phyloP scores from a whole-genome alignment of 768 basidiomycete species.

The Leccinum truebloodii region DNA sequence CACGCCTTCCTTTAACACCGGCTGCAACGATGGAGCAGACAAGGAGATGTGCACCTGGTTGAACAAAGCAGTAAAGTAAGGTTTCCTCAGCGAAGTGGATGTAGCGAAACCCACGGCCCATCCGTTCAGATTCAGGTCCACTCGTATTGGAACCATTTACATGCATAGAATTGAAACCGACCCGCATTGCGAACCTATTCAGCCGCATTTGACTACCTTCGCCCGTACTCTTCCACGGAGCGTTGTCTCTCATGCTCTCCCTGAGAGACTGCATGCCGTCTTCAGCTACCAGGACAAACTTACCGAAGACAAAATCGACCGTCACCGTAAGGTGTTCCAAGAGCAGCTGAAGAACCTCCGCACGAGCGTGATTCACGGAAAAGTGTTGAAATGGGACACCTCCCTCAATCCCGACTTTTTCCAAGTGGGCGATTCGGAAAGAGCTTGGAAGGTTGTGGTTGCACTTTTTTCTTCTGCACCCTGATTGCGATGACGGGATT shows the following conservation, averaged over 20 bases:
- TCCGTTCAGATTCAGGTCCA: slow-evolving; percentile 10
- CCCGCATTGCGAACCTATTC: background rate
- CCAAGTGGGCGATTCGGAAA: too few relatives aligned
- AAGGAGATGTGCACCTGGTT: slow-evolving; percentile 9
- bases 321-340: background rate
- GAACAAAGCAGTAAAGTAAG: slow-evolving; percentile 3
- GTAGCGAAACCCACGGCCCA: background rate
- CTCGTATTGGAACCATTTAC: slow-evolving; percentile 16
- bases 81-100: background rate
- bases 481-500: too few relatives aligned
- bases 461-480: too few relatives aligned
- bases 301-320: accelerated
- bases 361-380: too few relatives aligned
- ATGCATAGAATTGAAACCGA: slow-evolving; percentile 14
- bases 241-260: background rate
- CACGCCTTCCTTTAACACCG: too few relatives aligned
- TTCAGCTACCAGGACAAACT: slow-evolving; percentile 1
- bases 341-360: too few relatives aligned
- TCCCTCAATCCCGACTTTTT: background rate
- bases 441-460: too few relatives aligned
- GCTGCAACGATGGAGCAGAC: slow-evolving; percentile 1
- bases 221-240: slow-evolving; percentile 4
- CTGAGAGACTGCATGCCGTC: slow-evolving; percentile 9
- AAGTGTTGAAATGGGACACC: slow-evolving; percentile 1
- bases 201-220: slow-evolving; percentile 12